These are phyloP conservation scores for Mycena leptocephala DNA, from an alignment of 768 basidiomycete species.

Conservation along the genomic window DNA sequence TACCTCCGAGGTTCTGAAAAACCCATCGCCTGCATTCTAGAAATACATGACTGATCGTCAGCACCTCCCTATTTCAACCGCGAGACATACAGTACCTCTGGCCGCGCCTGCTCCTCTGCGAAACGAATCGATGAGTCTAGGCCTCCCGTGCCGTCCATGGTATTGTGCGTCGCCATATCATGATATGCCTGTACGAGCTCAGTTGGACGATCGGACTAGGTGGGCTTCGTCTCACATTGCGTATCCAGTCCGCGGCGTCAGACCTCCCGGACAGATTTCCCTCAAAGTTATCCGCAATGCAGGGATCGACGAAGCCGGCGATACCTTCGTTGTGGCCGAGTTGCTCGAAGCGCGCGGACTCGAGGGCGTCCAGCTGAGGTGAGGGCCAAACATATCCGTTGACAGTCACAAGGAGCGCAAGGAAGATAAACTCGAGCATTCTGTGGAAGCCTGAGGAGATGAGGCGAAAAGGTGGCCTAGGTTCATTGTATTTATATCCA, in stretches of 20 bases:
- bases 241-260: background rate
- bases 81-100: background rate
- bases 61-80: background rate
- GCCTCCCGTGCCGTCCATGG: background rate
- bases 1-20: background rate
- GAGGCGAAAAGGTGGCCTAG: slow-evolving; percentile 2
- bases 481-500: slow-evolving; percentile 18
- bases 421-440: slow-evolving; percentile 15
- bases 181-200: background rate
- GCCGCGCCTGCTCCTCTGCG: background rate
- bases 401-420: slow-evolving; percentile 7
- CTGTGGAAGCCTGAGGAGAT: slow-evolving; percentile 8
- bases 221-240: background rate
- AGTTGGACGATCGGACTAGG: background rate
- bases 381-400: background rate
- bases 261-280: background rate
- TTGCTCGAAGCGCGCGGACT: background rate
- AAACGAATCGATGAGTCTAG: background rate
- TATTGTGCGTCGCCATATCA: background rate
- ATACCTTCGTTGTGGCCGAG: background rate
- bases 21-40: background rate
- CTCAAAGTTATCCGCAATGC: background rate
- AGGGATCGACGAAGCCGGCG: background rate
- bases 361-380: background rate
- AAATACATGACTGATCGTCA: background rate